phyloP scores from a whole-genome alignment of 441 rosid genomes.

The Jatropha podagrica region DNA sequence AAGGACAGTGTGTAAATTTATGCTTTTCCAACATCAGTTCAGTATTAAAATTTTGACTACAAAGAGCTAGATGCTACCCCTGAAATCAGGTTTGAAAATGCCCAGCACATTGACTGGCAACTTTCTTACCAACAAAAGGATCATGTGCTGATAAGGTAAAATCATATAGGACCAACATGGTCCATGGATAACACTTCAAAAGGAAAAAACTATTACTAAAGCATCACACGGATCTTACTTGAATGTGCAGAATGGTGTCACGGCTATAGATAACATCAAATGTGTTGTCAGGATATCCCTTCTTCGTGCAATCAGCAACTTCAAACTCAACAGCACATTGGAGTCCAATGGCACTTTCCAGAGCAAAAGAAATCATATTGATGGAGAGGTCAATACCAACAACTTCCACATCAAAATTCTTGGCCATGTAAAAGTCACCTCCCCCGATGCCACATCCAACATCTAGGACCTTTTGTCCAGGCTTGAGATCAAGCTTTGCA shows the following conservation, averaged over 20 bases:
- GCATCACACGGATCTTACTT: slow-evolving; percentile 33
- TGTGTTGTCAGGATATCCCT: slow-evolving; percentile 64
- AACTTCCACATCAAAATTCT: slow-evolving; percentile 79
- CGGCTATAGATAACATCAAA: slow-evolving; percentile 97
- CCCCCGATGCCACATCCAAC: slow-evolving; percentile 99
- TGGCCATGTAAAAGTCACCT: slow-evolving; percentile 97
- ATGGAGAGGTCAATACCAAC: slow-evolving; percentile 91
- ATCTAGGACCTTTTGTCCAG: slow-evolving; percentile 93
- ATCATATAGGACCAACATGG: neutral
- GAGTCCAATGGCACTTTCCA: slow-evolving; percentile 93
- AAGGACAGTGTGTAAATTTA: neutral
- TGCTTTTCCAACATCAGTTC: too few relatives aligned
- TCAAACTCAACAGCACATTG: slow-evolving; percentile 88
- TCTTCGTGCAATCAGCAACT: slow-evolving; percentile 95
- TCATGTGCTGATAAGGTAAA: neutral
- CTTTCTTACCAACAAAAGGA: neutral
- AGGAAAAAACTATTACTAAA: too few relatives aligned
- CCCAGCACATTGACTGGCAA: neutral
- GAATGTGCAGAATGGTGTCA: slow-evolving; percentile 91
- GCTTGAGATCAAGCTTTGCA: slow-evolving; percentile 74
- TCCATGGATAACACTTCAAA: neutral
- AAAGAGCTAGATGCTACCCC: too few relatives aligned
- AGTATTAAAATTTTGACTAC: neutral
- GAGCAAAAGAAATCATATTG: slow-evolving; percentile 92
- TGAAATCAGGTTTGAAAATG: too few relatives aligned